Evolutionary conservation across 2,329 filamentous ascomycete genomes (phyloP), one percentile per base, ranked within the genome.

Genomic region (Talaromyces rugulosus): DNA sequence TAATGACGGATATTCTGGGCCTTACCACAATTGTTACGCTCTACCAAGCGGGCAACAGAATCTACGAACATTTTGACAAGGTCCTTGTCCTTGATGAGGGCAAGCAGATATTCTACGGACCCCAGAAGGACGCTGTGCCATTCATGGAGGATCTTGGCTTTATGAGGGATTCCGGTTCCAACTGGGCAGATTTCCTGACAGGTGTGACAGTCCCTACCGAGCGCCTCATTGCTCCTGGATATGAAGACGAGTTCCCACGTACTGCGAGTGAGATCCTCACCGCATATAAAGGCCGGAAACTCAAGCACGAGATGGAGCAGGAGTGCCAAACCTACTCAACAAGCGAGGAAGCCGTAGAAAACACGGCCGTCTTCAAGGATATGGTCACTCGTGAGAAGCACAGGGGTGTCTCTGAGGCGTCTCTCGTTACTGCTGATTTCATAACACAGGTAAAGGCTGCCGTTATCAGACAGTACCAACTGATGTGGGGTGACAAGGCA

Each of bases 91-190:
- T 92, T 0, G 91, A 92, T 69, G 87, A 92, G 67, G 90, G 90
- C 1, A 82, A 87, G 0, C 84, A 92, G 70, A 92, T 94, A 68
- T 94, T 87, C 77, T 93, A 89, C 66, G 91, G 90, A 0, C 83
- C 82, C 0, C 85, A 86, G 0, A 71, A 71, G 5, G 75, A 82
- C 3, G 90, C 89, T 0, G 87, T 83, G 67, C 72, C 71, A 0
- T 92, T 86, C 75, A 92, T 93, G 66, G 84, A 88, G 67, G 77
- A 81, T 11, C 84, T 89, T 74, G 90, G 90, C 31, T 93, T 87
- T 79, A 73, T 83, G 12, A 92, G 89, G 67, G 87, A 88, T 0
- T 76, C 83, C 3, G 83, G 89, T 16, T 87, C 91, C 70, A 91
- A 88, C 0, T 88, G 85, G 0, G 86, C 84, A 7, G 89, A 91